Evolutionary conservation across 164 flowering plant species (phyloP), one percentile per base, ranked within the genome.

Genomic region (Cinnamomum micranthum): DNA sequence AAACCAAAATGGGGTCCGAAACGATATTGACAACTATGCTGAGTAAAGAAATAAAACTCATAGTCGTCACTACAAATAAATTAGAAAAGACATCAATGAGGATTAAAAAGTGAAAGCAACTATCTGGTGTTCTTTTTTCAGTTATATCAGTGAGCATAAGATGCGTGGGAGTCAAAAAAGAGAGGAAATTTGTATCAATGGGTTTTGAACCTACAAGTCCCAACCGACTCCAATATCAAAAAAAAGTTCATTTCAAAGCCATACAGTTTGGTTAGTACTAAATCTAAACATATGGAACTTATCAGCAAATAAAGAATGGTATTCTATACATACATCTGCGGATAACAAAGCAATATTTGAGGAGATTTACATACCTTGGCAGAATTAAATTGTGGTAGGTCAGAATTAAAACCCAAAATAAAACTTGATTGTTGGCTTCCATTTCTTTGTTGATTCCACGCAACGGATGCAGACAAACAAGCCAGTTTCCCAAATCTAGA

Each of bases 381-480:
- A 6, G 98, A 93, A 81, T 92, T 93, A 50, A 93, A 84, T 70
- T 82, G 89, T 7, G 90, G 86, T 20, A 78, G 84, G 65, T 92
- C 84, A 52, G 99, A 95, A 69, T 86, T 88, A 73, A 88, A 92
- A 71, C 98, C 99, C 75, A 92, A n/a, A 72, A 88, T 86, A 83
- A 95, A 95, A 82, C 94, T 90, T 76, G 87, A 82, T 68, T 80
- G 90, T 51, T 80, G 88, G 77, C 76, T 75, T 77, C 87, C 91
- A 76, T 86, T 84, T 81, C 81, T 86, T 66, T 71, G 88, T 52
- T 88, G 91, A 75, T 86, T 92, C 98, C 98, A 95, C 73, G 94
- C 91, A 69, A 95, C 83, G 52, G 94, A 87, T 23, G 98, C 92
- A 74, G 97, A 90, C 50, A 76, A 74, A 73, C 97, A 91, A 63